phyloP scores from a whole-genome alignment of 148 eudicot genomes.

The Selenicereus undatus region DNA sequence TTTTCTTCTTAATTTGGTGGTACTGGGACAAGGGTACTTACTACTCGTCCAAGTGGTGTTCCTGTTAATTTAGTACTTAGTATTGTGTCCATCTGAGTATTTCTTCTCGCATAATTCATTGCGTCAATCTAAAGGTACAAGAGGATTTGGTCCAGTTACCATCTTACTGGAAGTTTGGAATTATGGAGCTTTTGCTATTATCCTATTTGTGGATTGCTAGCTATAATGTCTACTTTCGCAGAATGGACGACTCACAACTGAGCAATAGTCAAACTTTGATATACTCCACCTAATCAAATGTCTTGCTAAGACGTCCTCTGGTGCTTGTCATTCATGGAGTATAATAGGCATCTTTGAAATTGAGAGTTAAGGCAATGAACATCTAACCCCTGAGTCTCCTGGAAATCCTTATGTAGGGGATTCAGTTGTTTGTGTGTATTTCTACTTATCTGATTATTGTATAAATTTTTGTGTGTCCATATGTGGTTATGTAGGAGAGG shows the following conservation, averaged over 20 bases:
- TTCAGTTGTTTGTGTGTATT: not conserved
- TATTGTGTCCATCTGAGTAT: no score
- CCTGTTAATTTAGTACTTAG: no score
- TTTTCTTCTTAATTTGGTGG: no score
- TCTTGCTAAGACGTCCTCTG: not conserved
- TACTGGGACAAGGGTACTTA: no score
- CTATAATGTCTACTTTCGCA: not conserved
- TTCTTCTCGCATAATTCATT: no score
- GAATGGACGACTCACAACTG: not conserved
- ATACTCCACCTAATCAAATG: not conserved
- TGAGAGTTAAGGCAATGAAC: not conserved
- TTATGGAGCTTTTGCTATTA: not conserved
- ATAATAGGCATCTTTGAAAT: not conserved
- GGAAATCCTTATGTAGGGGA: not conserved
- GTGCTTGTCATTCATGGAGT: not conserved
- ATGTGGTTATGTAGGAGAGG: constrained; percentile 2
- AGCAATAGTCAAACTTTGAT: not conserved
- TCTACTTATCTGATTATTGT: not conserved
- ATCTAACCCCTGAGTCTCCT: not conserved
- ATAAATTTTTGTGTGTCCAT: not conserved
- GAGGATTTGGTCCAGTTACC: no score
- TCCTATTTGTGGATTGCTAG: not conserved
- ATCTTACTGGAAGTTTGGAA: no score
- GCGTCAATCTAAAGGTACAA: no score
- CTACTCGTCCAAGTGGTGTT: no score